Percentiles rank a stretch among this genome's conserved stretches.
Conservation (phyloP, 1,284 basidiomycete species). For the Rhodotorula sp. region DNA sequence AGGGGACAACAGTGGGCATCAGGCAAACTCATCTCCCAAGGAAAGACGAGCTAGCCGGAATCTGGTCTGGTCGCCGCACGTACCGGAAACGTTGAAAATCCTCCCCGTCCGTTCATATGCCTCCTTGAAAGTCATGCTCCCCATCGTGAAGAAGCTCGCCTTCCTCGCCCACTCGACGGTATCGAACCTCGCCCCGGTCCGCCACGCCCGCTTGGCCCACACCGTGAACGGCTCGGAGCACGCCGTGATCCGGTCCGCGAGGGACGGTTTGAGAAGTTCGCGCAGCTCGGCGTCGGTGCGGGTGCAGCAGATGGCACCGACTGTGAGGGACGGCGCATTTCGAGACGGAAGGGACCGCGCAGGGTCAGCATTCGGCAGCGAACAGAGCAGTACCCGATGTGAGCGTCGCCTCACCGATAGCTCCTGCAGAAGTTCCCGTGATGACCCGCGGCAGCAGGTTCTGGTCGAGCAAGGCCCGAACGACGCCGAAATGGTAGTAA, state of each 20-base stretch:
- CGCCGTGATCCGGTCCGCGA: conserved; percentile 85
- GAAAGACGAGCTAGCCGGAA: neutral
- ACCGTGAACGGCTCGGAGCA: conserved; percentile 67
- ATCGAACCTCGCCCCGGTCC: conserved; percentile 91
- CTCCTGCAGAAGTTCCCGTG: conserved; percentile 87
- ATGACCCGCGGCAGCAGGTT: conserved; percentile 84
- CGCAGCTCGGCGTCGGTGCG: conserved; percentile 86
- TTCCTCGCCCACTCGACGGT: conserved; percentile 88
- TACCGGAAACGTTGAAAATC: conserved; percentile 85
- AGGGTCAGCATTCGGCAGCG: neutral
- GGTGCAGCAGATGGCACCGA: conserved; percentile 70
- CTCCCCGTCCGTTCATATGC: conserved; percentile 90
- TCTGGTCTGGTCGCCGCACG: conserved; percentile 51
- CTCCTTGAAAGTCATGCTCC: conserved; percentile 93
- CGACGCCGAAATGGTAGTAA: conserved; percentile 82
- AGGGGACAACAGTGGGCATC: too few species aligned
- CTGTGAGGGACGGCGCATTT: conserved; percentile 41
- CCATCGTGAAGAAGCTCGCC: conserved; percentile 88
- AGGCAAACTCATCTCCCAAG: neutral
- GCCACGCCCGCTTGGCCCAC: conserved; percentile 78
- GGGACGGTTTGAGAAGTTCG: conserved; percentile 69
- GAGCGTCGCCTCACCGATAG: conserved; percentile 55
- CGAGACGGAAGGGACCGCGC: neutral
- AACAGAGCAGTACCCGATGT: too few species aligned
- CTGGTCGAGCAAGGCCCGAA: conserved; percentile 86